phyloP scores from a whole-genome alignment of 2,329 filamentous ascomycete species.

The Talaromyces sp. region DNA sequence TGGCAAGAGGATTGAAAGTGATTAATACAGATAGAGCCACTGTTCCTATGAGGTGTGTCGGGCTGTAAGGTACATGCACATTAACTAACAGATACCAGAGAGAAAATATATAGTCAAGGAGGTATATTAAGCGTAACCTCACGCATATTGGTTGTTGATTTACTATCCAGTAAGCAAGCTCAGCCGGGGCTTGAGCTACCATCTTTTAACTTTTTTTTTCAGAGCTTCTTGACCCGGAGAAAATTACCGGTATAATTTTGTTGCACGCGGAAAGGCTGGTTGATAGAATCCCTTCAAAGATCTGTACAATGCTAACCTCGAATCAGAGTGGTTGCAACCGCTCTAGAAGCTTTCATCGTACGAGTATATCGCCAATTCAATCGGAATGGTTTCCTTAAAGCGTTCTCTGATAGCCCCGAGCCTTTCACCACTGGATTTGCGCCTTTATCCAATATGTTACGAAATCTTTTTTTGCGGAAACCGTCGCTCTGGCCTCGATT shows the following conservation, averaged over 20 bases:
- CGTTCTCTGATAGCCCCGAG: conserved; percentile 90
- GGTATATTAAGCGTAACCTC: conserved; percentile 96
- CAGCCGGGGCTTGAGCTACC: conserved; percentile 56
- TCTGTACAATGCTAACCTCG: conserved; percentile 15
- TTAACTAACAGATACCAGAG: conserved; percentile 45
- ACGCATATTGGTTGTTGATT: conserved; percentile 88
- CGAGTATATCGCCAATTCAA: conserved; percentile 93
- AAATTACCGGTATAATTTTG: conserved; percentile 79
- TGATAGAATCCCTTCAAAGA: not conserved
- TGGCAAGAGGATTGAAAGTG: conserved; percentile 78
- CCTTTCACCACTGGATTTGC: conserved; percentile 85
- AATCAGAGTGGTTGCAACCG: conserved; percentile 71
- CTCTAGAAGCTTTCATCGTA: conserved; percentile 89
- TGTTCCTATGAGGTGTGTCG: conserved; percentile 61
- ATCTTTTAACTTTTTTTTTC: conserved; percentile 19
- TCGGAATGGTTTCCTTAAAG: conserved; percentile 88
- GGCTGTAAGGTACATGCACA: not conserved
- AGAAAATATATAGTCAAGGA: conserved; percentile 86
- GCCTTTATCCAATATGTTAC: conserved; percentile 83
- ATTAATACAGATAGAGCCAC: conserved; percentile 95
- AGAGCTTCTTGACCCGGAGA: conserved; percentile 71
- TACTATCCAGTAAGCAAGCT: conserved; percentile 62
- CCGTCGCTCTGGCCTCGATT: conserved; percentile 90
- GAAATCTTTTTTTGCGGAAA: conserved; percentile 85
- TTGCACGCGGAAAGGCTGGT: conserved; percentile 73